Percentiles rank a stretch among this genome's conserved stretches.
phyloP scores from a whole-genome alignment of 208 protist genomes.

The Cochliopodium minus region DNA sequence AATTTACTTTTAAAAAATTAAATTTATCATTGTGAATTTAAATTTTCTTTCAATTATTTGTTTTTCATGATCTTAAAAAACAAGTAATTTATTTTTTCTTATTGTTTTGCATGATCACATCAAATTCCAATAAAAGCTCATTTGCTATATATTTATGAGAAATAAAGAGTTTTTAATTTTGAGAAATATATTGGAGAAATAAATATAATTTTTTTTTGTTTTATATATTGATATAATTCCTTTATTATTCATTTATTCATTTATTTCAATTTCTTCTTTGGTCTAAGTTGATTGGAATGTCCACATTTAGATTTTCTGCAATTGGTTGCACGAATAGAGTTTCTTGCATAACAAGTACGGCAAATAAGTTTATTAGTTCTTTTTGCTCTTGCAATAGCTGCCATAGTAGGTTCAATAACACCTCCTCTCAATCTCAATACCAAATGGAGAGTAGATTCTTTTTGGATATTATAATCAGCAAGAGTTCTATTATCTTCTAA shows the following conservation, averaged over 20 bases:
- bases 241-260: not conserved
- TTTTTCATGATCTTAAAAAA: too few species aligned
- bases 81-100: too few species aligned
- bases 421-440: slow-evolving; percentile 64
- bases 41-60: too few species aligned
- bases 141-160: too few species aligned
- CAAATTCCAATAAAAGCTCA: too few species aligned
- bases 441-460: slow-evolving; percentile 63
- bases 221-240: too few species aligned
- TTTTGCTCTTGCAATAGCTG: slow-evolving; percentile 83
- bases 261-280: slow-evolving; percentile 99
- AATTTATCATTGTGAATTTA: too few species aligned
- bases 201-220: too few species aligned
- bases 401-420: slow-evolving; percentile 89
- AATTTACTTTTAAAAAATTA: too few species aligned
- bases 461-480: slow-evolving; percentile 31
- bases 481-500: slow-evolving; percentile 47
- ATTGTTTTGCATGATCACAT: too few species aligned
- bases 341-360: slow-evolving; percentile 91
- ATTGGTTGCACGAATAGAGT: slow-evolving; percentile 86
- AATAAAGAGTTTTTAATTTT: too few species aligned
- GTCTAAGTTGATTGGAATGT: slow-evolving; percentile 88
- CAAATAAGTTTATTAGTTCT: slow-evolving; percentile 96
- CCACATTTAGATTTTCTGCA: slow-evolving; percentile 99
- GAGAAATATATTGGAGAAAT: too few species aligned